Evolutionary conservation across 2,329 filamentous ascomycete genomes (phyloP).

Genomic region (Purpureocillium lavendulum): DNA sequence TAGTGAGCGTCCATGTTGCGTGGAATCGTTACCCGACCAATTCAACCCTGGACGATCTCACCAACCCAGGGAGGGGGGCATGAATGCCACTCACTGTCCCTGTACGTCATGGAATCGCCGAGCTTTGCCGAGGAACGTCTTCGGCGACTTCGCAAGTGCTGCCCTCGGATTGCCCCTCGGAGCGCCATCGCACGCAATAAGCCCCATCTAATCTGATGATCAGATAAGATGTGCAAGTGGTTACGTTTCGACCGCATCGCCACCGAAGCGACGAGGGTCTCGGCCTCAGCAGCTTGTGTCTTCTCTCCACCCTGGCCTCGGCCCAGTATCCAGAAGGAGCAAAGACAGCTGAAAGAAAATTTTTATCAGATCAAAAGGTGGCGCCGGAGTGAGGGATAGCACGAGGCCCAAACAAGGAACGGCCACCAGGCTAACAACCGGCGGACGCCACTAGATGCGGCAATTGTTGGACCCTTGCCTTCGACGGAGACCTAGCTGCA

Average conservation of each 20-base stretch:
- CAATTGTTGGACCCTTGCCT: background rate
- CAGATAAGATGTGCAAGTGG: constrained; percentile 28
- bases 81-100: too few species aligned
- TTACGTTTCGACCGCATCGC: too few species aligned
- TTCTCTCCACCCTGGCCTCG: background rate
- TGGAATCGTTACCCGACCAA: too few species aligned
- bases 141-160: too few species aligned
- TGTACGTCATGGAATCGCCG: constrained; percentile 2
- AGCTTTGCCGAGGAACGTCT: constrained; percentile 1
- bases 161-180: too few species aligned
- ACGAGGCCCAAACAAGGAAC: background rate
- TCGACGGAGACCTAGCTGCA: background rate
- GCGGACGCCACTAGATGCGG: background rate
- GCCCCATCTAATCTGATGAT: constrained; percentile 34
- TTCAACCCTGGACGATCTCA: background rate
- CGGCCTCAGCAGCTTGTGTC: too few species aligned
- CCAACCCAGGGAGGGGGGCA: too few species aligned
- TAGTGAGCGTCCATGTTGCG: too few species aligned
- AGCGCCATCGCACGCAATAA: too few species aligned
- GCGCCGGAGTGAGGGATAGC: background rate
- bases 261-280: too few species aligned
- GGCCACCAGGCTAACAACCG: background rate
- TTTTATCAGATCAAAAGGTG: background rate
- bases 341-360: background rate
- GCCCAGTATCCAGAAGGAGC: background rate